These are phyloP conservation scores for Nakaseomyces bracarensis DNA, from an alignment of 1,139 yeast species.

Conservation along the genomic window DNA sequence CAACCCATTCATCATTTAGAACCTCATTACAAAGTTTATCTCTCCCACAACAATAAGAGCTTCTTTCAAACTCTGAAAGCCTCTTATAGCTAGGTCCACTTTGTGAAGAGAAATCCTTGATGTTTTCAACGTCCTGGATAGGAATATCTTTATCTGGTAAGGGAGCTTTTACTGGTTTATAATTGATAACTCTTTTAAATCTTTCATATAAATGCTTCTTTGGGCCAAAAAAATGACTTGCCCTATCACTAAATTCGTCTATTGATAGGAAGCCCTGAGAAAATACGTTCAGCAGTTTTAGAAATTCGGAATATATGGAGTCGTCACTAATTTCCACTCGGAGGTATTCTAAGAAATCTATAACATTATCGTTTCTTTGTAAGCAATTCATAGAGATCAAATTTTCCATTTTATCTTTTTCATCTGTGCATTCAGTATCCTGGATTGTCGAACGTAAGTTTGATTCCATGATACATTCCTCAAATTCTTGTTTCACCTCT, in stretches of 20 bases:
- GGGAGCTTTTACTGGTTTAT: conserved; percentile 31
- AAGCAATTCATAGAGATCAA: neutral
- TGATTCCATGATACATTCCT: neutral
- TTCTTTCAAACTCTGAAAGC: conserved; percentile 84
- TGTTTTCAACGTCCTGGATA: conserved; percentile 48
- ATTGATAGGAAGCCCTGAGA: conserved; percentile 85
- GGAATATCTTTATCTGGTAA: neutral
- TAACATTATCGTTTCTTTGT: neutral
- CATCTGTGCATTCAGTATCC: neutral
- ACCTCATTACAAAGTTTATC: conserved; percentile 99
- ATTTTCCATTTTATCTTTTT: neutral
- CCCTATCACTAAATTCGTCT: conserved; percentile 68
- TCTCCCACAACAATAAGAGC: conserved; percentile 93
- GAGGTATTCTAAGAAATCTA: conserved; percentile 38
- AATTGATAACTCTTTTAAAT: conserved; percentile 86
- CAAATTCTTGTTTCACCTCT: neutral
- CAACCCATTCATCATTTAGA: conserved; percentile 94
- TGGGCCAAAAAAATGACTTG: conserved; percentile 73
- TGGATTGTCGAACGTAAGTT: neutral
- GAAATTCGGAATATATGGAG: conserved; percentile 80
- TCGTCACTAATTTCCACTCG: conserved; percentile 81
- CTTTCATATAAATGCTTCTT: conserved; percentile 71
- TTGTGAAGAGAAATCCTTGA: conserved; percentile 53
- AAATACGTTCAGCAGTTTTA: conserved; percentile 72
- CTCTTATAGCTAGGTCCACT: conserved; percentile 88